phyloP scores from a whole-genome alignment of 768 basidiomycete genomes.

The Russula griseocarnosa region DNA sequence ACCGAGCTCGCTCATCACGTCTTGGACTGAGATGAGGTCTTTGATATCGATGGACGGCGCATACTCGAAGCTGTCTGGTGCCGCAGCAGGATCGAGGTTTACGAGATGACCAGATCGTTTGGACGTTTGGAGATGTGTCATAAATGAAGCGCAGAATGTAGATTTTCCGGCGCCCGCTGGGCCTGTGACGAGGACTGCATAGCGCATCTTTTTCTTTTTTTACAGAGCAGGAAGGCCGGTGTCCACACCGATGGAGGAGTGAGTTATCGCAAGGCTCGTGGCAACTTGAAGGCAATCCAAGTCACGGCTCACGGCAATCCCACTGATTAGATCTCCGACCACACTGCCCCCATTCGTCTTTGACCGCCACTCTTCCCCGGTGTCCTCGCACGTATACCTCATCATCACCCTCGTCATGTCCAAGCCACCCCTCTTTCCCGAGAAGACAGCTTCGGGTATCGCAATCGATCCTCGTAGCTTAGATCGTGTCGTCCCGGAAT shows the following conservation, averaged over 20 bases:
- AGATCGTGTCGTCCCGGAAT: slow-evolving; percentile 85
- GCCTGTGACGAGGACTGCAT: slow-evolving; percentile 87
- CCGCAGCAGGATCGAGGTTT: slow-evolving; percentile 95
- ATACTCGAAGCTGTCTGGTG: slow-evolving; percentile 82
- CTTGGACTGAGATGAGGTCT: slow-evolving; percentile 86
- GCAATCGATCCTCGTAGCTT: slow-evolving; percentile 80
- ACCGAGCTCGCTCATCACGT: slow-evolving; percentile 92
- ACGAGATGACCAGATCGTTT: slow-evolving; percentile 87
- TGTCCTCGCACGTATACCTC: slow-evolving; percentile 5
- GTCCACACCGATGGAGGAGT: neutral
- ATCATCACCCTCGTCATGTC: slow-evolving; percentile 20
- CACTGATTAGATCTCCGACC: slow-evolving; percentile 19
- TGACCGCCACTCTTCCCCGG: neutral
- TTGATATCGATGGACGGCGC: slow-evolving; percentile 91
- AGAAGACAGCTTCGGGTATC: slow-evolving; percentile 72
- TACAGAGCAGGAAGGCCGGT: neutral
- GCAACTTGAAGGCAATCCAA: too few relatives aligned
- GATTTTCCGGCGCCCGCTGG: slow-evolving; percentile 98
- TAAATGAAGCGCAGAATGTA: slow-evolving; percentile 82
- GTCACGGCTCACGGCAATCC: slow-evolving; percentile 4
- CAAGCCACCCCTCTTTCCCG: slow-evolving; percentile 66
- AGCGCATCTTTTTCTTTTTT: slow-evolving; percentile 54
- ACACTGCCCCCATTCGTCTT: neutral
- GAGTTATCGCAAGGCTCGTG: neutral
- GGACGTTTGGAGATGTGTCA: slow-evolving; percentile 82